Evolutionary conservation across 257 asterid species (phyloP).

Genomic region (Linaria vulgaris): DNA sequence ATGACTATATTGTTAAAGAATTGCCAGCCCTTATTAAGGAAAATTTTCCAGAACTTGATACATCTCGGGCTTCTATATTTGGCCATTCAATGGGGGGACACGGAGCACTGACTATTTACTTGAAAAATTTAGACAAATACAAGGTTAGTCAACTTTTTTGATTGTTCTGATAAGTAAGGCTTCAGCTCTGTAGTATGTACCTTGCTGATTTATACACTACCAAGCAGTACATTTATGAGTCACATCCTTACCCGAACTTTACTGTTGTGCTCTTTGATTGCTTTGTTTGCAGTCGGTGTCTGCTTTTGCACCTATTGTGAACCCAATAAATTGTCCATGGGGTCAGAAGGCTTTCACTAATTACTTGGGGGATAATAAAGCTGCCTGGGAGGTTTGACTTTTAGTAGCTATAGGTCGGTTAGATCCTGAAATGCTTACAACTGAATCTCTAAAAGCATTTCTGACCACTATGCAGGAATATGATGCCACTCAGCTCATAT

Average conservation of each 20-base stretch:
- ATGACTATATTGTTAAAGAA: constrained; percentile 96
- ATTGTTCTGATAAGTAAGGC: neutral
- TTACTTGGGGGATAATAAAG: constrained; percentile 81
- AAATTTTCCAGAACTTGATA: constrained; percentile 80
- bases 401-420: constrained; percentile 9
- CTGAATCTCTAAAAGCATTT: neutral
- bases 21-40: constrained; percentile 71
- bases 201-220: neutral
- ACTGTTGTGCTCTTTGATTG: neutral
- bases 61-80: constrained; percentile 80
- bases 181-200: neutral
- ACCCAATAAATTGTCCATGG: constrained; percentile 93
- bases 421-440: constrained; percentile 8
- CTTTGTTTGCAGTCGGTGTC: constrained; percentile 73
- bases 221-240: neutral
- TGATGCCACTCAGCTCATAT: constrained; percentile 79
- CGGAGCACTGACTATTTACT: constrained; percentile 92
- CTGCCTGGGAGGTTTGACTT: constrained; percentile 86
- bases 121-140: constrained; percentile 85
- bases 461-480: constrained; percentile 62
- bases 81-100: constrained; percentile 99
- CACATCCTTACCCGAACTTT: neutral
- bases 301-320: constrained; percentile 80
- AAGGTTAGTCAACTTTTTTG: constrained; percentile 49
- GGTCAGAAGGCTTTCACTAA: constrained; percentile 93